Base-by-base conservation (phyloP, 768 basidiomycete genomes). In the Lactarius hatsudake region DNA sequence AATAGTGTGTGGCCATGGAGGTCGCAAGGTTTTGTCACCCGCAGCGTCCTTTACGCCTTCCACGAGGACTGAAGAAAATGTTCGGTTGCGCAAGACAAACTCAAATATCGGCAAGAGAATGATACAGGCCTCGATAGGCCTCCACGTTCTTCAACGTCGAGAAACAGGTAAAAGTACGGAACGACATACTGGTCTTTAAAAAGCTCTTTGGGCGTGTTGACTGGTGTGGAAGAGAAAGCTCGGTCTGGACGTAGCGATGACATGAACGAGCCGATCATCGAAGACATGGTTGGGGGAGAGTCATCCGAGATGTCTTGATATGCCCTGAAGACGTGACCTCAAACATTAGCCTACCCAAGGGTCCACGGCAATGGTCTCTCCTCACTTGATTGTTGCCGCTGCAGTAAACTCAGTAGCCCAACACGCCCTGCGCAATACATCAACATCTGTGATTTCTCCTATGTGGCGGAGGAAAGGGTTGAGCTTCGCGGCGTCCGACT, bases 401-500 rank as follows among this genome's bases (percentile, higher is more conserved):
- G 86, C 77, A 23, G 84, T 81, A 55, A 81, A 84, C 64, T 83
- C 83, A 3, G 81, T 75, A 28, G 85, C 82, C 84, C 84, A 85
- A 64, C 82, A 84, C 36, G 88, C 78, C 72, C 82, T 87, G 28
- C 76, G 76, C 82, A 89, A 83, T 2, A 88, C 71, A 12, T 80
- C 81, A 7, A 77, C 75, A 66, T 89, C 85, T 4, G 75, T 70
- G 0, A 79, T 81, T 36, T 81, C 79, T 42, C 76, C 76, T 34
- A 90, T 83, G 30, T 79, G 78, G 30, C 81, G 81, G 10, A 89
- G 78, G 72, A 88, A 90, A 1, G 84, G 84, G 74, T 91, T 91
- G 45, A 88, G 80, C 69, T 83, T 87, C 12, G 86, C 84, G 12
- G 87, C 87, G 72, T 89, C 88, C 0, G 87, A 87, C 71, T 86